Percentiles rank a stretch among this genome's conserved stretches.
These are phyloP conservation scores for Penstemon barbatus DNA, from an alignment of 257 asterid genomes.

Conservation along the genomic window DNA sequence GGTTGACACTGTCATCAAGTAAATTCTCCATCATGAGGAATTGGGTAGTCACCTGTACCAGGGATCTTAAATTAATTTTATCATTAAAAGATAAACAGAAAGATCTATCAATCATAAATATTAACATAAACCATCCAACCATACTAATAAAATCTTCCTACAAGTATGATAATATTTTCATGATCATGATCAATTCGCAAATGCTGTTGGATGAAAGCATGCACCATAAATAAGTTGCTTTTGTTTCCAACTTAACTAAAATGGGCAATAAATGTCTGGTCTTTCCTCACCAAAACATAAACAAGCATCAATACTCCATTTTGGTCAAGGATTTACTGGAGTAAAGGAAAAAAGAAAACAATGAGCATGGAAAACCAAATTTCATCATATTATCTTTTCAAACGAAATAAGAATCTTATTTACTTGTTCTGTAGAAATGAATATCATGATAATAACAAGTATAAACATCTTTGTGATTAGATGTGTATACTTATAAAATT, in stretches of 20 bases:
- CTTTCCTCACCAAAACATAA: neutral
- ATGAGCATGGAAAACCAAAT: neutral
- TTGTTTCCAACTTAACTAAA: neutral
- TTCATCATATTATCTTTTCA: neutral
- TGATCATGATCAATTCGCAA: neutral
- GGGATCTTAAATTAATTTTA: conserved; percentile 29
- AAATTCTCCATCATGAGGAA: conserved; percentile 85
- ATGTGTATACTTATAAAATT: too few relatives aligned
- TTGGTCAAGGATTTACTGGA: neutral
- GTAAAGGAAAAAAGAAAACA: neutral
- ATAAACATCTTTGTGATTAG: too few relatives aligned
- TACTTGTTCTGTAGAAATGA: too few relatives aligned
- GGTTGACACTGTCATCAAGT: conserved; percentile 84
- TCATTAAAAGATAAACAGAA: conserved; percentile 15
- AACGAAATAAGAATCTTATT: conserved; percentile 1
- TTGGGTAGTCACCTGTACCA: conserved; percentile 85
- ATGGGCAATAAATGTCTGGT: neutral
- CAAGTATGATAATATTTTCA: conserved; percentile 4
- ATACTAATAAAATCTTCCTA: conserved; percentile 15
- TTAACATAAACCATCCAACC: neutral
- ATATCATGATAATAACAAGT: too few relatives aligned
- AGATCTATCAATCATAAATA: neutral
- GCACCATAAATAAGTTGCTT: neutral
- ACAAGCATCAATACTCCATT: conserved; percentile 8
- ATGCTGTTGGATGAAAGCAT: conserved; percentile 3